Evolutionary conservation across 2,329 filamentous ascomycete species (phyloP).

Genomic region (Xylariaceae sp.): DNA sequence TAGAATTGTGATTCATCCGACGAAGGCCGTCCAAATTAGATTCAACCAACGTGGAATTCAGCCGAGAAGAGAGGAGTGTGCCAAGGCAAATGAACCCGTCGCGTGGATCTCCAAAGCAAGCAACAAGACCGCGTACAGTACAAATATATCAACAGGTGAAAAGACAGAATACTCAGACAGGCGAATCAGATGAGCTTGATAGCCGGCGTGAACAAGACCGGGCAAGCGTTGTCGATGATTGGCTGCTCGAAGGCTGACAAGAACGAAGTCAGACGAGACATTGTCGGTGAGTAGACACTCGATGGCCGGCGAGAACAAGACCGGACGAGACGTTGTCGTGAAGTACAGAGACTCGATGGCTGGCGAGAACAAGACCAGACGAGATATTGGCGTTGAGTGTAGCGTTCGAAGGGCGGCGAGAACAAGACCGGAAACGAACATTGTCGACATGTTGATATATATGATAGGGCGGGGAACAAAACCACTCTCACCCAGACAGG

Average conservation of each 20-base stretch:
- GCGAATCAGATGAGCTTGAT: constrained; percentile 11
- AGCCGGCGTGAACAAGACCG: constrained; percentile 15
- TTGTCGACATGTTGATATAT: constrained; percentile 2
- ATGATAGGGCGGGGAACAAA: constrained; percentile 6
- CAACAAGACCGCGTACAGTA: neutral
- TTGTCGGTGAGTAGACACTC: neutral
- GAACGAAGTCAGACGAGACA: too few relatives aligned
- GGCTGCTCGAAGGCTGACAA: too few relatives aligned
- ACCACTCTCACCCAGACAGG: constrained; percentile 14
- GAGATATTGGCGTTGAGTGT: constrained; percentile 12
- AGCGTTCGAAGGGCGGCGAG: too few relatives aligned
- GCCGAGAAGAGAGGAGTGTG: too few relatives aligned
- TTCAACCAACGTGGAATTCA: too few relatives aligned
- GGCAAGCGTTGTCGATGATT: constrained; percentile 13
- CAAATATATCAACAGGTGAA: neutral
- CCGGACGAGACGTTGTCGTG: constrained; percentile 15
- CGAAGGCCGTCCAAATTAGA: too few relatives aligned
- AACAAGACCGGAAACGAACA: too few relatives aligned
- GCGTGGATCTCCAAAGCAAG: neutral
- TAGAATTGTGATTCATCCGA: too few relatives aligned
- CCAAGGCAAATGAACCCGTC: too few relatives aligned
- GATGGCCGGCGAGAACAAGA: constrained; percentile 14
- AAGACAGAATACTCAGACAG: neutral
- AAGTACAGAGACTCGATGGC: constrained; percentile 9
- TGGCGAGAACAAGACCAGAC: constrained; percentile 13